Evolutionary conservation across 192 early-diverging fungal genomes (phyloP), one percentile per base, ranked within the genome.

Genomic region (Chytriomyces sp.): DNA sequence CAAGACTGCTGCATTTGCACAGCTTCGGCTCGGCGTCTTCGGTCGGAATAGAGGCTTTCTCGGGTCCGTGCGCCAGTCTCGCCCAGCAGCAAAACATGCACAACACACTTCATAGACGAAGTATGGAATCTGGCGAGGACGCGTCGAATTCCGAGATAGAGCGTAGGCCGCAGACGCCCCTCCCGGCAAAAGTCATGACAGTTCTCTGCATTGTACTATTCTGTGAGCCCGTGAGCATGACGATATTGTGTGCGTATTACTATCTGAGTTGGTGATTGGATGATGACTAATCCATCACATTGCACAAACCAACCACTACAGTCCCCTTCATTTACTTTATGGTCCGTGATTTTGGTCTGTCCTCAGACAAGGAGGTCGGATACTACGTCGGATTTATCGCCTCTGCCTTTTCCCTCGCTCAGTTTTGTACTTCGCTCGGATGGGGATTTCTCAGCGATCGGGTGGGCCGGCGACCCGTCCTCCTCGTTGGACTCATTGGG

Each of bases 321-420:
- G 86, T 93, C 57, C 93, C 93, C 6, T 96, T 96, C 75, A 87
- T 93, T 3, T 94, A 93, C 68, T 92, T 94, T 64, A 91, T 91
- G 86, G 82, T 91, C 5, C 82, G 81, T 4, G 92, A 90, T 64
- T 94, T 93, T 64, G 76, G 86, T 32, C 22, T 76, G 5, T 44
- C 59, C 1, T 36, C 58, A 40, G 89, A 93, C 60, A 89, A 92
- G 38, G 88, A 91, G 32, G 86, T 95, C 61, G 94, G 92, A 6
- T 91, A 86, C 75, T 97, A 93, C 76, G 91, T 88, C 44, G 92
- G 92, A 25, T 79, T 88, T 67, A 87, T 91, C 26, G 90, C 90
- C 7, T 88, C 89, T 3, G 75, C 86, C 0, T 93, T 89, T 74
- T 90, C 85, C 32, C 54, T 93, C 60, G 89, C 92, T 0, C 90